Evolutionary conservation across 1,139 yeast species (phyloP), one percentile per base, ranked within the genome.

Genomic region (Cylindricascospora bacillispora): DNA sequence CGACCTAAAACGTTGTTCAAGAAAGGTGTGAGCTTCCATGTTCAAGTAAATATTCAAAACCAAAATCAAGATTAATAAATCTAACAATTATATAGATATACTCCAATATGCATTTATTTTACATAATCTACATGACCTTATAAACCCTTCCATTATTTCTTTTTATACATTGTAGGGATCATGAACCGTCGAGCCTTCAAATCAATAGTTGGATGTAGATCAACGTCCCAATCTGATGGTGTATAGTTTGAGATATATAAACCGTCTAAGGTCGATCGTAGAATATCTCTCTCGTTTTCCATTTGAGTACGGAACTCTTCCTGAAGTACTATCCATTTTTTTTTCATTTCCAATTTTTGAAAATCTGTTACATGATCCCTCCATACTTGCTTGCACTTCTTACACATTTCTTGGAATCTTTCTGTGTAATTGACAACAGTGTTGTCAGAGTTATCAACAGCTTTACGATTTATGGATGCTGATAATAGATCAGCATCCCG

Each of bases 21-120:
- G 10, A 47, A 47, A 26, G 52, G 54, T n/a, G 38, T 51, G 11
- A 50, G 52, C 24, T 51, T 52, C 37, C 53, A 47, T 32, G 49
- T 52, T 3, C 55, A 49, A 35, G 42, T 52, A 11, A 36, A 32
- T 28, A 19, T n/a, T n/a, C n/a, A n/a, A n/a, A n/a, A n/a, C n/a
- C n/a, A n/a, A n/a, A 23, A 18, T 27, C 26, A 6, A 16, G 15
- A 14, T 24, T 15, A 14, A 14, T 7, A 24, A 25, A 22, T 22
- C 11, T 10, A 20, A 19, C 19, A 23, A 15, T 28, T 27, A 5
- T 11, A 26, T 25, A 16, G 13, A 22, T 22, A 27, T 14, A 29
- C 24, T 18, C 18, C 14, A 13, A 15, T n/a, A 19, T 17, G 11
- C 14, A 13, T 20, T 17, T 7, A 16, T 5, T 9, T 5, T 13